phyloP scores from a whole-genome alignment of 257 asterid species.

The Solanum clarkiae region DNA sequence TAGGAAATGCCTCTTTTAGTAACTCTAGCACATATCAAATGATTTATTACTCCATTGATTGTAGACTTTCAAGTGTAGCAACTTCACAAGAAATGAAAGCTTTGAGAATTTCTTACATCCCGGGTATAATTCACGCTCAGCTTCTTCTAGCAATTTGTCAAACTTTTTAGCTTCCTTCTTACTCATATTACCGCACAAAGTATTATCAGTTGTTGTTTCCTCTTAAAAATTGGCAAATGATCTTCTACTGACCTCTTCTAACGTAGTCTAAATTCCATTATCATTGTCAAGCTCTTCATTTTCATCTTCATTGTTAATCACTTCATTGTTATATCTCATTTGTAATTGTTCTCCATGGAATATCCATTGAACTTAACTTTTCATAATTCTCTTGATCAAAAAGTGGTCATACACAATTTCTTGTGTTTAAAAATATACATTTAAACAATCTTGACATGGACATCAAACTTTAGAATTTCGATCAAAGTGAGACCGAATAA shows the following conservation, averaged over 20 bases:
- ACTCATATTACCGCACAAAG: neutral
- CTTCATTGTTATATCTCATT: neutral
- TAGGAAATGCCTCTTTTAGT: neutral
- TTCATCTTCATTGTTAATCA: neutral
- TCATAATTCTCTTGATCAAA: neutral
- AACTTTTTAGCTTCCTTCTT: neutral
- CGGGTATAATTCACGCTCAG: neutral
- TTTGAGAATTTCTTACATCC: neutral
- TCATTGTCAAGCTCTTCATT: neutral
- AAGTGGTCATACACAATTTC: neutral
- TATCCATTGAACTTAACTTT: neutral
- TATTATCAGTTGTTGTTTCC: neutral
- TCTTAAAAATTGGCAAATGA: neutral
- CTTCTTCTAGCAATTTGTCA: neutral
- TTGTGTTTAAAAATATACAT: too few species aligned
- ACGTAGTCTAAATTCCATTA: neutral
- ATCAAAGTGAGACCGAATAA: neutral
- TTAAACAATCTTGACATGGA: neutral
- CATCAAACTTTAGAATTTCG: neutral
- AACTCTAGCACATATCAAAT: neutral
- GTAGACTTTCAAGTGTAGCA: too few species aligned
- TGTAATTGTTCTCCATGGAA: neutral
- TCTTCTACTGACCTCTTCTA: neutral
- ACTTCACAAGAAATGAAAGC: neutral
- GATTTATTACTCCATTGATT: too few species aligned